A percentile compares a stretch with the other conserved stretches of the same genome.
Evolutionary conservation across 2,329 filamentous ascomycete species (phyloP).

Genomic region (Sphaerulina populicola): DNA sequence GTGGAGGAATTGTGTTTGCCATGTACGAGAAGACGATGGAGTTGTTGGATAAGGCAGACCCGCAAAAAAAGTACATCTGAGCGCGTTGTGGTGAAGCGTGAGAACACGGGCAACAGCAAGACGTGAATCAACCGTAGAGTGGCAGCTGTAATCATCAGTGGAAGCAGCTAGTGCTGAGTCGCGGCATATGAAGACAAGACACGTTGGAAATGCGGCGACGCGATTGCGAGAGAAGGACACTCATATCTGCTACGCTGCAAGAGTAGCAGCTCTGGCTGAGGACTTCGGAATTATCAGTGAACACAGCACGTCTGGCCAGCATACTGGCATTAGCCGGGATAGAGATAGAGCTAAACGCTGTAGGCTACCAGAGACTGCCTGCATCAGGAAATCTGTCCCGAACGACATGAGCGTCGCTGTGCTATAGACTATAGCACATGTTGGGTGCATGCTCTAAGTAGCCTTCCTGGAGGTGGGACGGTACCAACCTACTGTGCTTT

Average conservation of each 20-base stretch:
- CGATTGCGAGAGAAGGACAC: neutral
- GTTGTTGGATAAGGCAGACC: conserved; percentile 68
- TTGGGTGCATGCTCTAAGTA: too few relatives aligned
- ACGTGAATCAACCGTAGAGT: neutral
- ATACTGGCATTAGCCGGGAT: neutral
- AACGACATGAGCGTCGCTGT: too few relatives aligned
- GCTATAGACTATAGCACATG: too few relatives aligned
- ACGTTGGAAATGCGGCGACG: neutral
- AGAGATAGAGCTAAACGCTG: neutral
- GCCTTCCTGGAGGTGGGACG: too few relatives aligned
- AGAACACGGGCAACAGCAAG: neutral
- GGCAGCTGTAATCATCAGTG: neutral
- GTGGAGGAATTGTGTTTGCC: conserved; percentile 94
- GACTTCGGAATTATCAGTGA: neutral
- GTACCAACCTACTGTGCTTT: too few relatives aligned
- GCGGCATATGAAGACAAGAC: neutral
- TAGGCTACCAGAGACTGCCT: neutral
- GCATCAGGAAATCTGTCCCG: neutral
- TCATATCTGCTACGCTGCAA: too few relatives aligned
- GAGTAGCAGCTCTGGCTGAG: neutral
- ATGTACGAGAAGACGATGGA: conserved; percentile 98
- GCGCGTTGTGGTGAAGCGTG: neutral
- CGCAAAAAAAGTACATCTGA: conserved; percentile 68
- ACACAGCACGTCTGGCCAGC: neutral
- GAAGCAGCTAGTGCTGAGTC: neutral